Percentiles rank a stretch among this genome's conserved stretches.
Evolutionary conservation across 2,329 filamentous ascomycete species (phyloP).

Genomic region (Trichophyton simii): DNA sequence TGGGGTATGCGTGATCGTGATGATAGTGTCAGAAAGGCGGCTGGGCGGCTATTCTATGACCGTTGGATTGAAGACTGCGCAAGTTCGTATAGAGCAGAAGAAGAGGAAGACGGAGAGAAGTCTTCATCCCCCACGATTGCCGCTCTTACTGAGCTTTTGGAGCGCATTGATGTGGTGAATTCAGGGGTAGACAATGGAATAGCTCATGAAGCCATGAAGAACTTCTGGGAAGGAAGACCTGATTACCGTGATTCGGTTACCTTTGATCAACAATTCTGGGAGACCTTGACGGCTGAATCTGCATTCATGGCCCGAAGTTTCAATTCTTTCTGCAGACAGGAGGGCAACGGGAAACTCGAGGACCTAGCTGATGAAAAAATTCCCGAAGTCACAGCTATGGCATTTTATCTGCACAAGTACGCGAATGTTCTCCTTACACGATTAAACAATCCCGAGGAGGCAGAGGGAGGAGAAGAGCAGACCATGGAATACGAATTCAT

Average conservation of each 20-base stretch:
- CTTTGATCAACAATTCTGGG: conserved; percentile 37
- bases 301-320: conserved; percentile 85
- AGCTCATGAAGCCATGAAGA: conserved; percentile 83
- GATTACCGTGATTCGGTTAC: conserved; percentile 36
- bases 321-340: conserved; percentile 77
- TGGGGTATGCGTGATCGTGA: conserved; percentile 94
- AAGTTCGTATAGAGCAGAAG: conserved; percentile 47
- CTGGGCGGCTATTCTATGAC: conserved; percentile 78
- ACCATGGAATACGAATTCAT: conserved; percentile 88
- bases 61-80: conserved; percentile 97
- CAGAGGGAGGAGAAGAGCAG: conserved; percentile 64
- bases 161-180: conserved; percentile 86
- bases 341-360: conserved; percentile 62
- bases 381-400: conserved; percentile 83
- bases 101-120: conserved; percentile 25
- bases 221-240: conserved; percentile 87
- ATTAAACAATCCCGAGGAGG: conserved; percentile 27
- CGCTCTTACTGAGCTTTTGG: conserved; percentile 78
- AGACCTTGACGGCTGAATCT: conserved; percentile 55
- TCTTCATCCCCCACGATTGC: conserved; percentile 58
- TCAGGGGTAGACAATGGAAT: conserved; percentile 83
- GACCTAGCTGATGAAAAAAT: conserved; percentile 79
- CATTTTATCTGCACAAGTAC: conserved; percentile 74
- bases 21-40: conserved; percentile 84
- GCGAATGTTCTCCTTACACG: conserved; percentile 43